Base-by-base conservation (phyloP, 306 rosid genomes). In the Cucurbita ficifolia region DNA sequence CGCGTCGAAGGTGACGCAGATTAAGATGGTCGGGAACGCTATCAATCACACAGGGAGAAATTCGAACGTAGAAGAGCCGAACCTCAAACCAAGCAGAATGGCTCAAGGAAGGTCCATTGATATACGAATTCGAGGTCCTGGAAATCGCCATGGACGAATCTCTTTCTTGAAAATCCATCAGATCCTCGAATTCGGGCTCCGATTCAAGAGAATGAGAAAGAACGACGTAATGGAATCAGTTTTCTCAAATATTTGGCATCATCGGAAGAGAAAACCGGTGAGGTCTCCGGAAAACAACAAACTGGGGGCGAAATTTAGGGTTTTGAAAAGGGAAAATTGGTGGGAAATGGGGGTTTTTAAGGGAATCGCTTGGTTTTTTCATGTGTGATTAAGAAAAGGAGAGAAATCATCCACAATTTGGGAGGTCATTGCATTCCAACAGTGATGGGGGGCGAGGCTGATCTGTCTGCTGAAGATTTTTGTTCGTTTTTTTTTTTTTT, bases 51-150 rank as follows among this genome's bases (percentile, higher is more conserved):
- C 88, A 89, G 0, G 90, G 96, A 0, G 87, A 81, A 40, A 92
- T 77, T 43, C 92, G 84, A 55, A 92, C 96, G 49, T 89, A 92
- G 75, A 92, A 92, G 22, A 92, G 81, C 9, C 92, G 78, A 51
- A 76, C 77, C 78, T 84, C 94, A 7, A 92, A 83, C 83, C 93
- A 82, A 0, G 90, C 82, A 0, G 88, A 80, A 69, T 84, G 90
- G 52, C 71, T 72, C 6, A 82, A 54, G 6, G 91, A 81, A 16
- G 80, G 84, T 1, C 81, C 86, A 65, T 85, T 76, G 24, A 76
- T 70, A 48, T 75, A 76, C 19, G 90, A 81, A 33, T 80, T 91
- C 10, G 85, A 51, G 46, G 78, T 76, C 68, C 79, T 87, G 18
- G 88, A 49, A 16, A 80, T 80, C 68, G 79, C 79, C 71, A 81